Conservation (phyloP, 2,329 filamentous ascomycete species). For the Westerdykella aurantiaca region DNA sequence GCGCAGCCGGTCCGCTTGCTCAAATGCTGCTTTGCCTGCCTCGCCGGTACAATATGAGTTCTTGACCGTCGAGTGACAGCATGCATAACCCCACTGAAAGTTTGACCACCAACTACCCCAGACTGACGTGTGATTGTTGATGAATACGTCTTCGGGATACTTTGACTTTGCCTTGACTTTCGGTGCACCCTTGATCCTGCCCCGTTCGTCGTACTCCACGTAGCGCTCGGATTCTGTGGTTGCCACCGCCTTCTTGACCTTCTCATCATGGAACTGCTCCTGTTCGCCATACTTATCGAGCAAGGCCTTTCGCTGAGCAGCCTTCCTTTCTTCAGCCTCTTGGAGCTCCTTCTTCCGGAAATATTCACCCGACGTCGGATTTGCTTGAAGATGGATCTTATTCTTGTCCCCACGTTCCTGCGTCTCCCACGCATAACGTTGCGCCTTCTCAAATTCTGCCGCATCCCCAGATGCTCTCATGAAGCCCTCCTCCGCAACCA, state of each 20-base stretch:
- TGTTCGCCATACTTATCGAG: constrained; percentile 76
- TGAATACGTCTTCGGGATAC: constrained; percentile 79
- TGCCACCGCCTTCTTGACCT: constrained; percentile 57
- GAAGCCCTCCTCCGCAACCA: constrained; percentile 92
- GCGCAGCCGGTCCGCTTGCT: constrained; percentile 62
- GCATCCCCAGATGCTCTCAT: constrained; percentile 85
- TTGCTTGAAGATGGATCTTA: constrained; percentile 85
- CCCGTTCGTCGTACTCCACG: constrained; percentile 89
- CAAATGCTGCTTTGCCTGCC: constrained; percentile 73
- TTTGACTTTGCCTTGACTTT: constrained; percentile 77
- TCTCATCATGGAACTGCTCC: constrained; percentile 55
- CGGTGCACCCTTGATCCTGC: constrained; percentile 80
- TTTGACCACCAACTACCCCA: constrained; percentile 98
- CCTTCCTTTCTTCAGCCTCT: constrained; percentile 63
- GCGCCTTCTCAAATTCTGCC: constrained; percentile 83
- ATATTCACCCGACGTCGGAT: constrained; percentile 87
- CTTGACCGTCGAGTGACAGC: constrained; percentile 88
- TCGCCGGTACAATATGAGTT: constrained; percentile 98
- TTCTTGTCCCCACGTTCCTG: constrained; percentile 77
- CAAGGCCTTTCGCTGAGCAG: constrained; percentile 63
- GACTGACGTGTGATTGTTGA: constrained; percentile 86
- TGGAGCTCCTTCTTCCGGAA: constrained; percentile 72
- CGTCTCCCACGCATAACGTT: constrained; percentile 89
- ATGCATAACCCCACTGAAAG: constrained; percentile 93
- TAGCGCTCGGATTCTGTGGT: constrained; percentile 79